Base-by-base conservation (phyloP, 371 early-diverging fungal species). In the Catenaria anguillulae region DNA sequence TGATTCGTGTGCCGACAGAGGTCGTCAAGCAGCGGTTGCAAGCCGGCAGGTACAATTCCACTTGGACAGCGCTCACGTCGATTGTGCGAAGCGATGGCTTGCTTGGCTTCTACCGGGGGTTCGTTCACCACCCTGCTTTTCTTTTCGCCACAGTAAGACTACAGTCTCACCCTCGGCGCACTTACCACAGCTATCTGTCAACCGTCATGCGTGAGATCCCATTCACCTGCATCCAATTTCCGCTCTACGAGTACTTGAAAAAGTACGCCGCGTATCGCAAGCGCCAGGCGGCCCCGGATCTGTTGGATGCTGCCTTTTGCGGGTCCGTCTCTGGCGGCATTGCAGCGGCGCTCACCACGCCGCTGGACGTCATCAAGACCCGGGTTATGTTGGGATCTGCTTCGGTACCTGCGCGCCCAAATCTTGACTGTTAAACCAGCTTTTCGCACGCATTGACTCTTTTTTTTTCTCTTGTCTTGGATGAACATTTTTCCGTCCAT, bases 11-110 rank as follows among this genome's bases (percentile, higher is more conserved):
- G 4, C 97, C 97, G 3, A 92, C 93, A 6, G 97, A 97, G 70
- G 89, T 93, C 37, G 82, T 93, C 63, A 97, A 97, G 69, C 92
- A 92, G 68, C 79, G 95, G 58, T 83, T 93, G 88, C 97, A 97
- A 71, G 84, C 91, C 42, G 84, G 85, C 52, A 90, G 87, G 66
- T 89, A 86, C 71, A 56, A 60, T 2, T 71, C 82, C 45, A 80
- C 85, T 19, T 70, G 74, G 0, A 72, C 66, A 12, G 88, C 88
- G 23, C 69, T 85, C 17, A 73, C 71, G n/a, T 69, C 79, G 48
- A 84, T 87, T 3, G 62, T 81, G 60, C 33, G 73, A 1, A 71
- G 75, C 24, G 89, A 92, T 56, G 93, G 93, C 6, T 56, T 90
- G 19, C 67, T 77, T 59, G 97, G 93, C 2, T 86, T 96, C 66